Conservation (phyloP, 2,329 filamentous ascomycete genomes). For the Helotiales sp. region DNA sequence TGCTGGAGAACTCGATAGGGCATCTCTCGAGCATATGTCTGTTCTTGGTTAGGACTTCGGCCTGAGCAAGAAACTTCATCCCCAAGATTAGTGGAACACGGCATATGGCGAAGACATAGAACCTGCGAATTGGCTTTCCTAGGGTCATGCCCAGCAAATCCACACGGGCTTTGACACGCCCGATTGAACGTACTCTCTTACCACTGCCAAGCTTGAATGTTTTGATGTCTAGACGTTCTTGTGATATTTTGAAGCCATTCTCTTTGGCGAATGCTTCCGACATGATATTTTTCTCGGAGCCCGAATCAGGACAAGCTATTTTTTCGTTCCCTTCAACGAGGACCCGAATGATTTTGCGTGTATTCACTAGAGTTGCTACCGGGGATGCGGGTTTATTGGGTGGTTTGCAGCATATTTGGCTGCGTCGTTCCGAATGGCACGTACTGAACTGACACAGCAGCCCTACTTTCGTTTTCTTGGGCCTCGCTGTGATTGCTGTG, state of each 20-base stretch:
- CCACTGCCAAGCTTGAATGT: not conserved
- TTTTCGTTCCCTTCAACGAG: not conserved
- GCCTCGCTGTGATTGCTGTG: no score
- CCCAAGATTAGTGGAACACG: conserved; percentile 10
- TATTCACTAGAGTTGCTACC: not conserved
- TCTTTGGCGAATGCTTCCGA: not conserved
- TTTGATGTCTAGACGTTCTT: not conserved
- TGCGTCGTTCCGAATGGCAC: no score
- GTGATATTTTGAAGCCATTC: not conserved
- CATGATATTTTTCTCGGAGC: not conserved
- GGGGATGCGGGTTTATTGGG: no score
- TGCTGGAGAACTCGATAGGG: not conserved
- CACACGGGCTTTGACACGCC: not conserved
- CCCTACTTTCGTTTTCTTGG: no score
- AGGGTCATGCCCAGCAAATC: not conserved
- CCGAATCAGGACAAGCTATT: not conserved
- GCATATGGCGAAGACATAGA: not conserved
- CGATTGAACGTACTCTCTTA: not conserved
- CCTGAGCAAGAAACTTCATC: conserved; percentile 6
- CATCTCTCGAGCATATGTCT: conserved; percentile 12
- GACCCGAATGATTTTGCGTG: not conserved
- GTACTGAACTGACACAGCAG: no score
- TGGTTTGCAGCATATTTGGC: no score
- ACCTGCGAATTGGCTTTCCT: not conserved
- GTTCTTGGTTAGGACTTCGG: conserved; percentile 11